Evolutionary conservation across 2,329 filamentous ascomycete species (phyloP), one percentile per base, ranked within the genome.

Genomic region (Colletotrichum noveboracense): DNA sequence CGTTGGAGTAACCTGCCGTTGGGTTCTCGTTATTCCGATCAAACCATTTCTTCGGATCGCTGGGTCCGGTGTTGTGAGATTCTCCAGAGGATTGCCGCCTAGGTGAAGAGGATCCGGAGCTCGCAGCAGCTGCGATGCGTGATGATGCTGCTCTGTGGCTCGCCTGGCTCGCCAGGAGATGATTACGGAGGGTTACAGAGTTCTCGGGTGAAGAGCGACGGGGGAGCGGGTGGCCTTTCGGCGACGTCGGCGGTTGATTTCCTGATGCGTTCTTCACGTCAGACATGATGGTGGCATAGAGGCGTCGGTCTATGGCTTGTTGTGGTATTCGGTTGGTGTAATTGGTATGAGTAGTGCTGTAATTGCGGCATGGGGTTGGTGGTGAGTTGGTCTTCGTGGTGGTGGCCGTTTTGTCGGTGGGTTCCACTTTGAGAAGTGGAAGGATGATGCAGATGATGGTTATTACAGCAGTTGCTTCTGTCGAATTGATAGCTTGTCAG

Each of bases 41-140:
- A 71, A 91, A 91, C 90, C 90, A 92, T 43, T 83, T 86, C 43
- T 85, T 88, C 1, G 89, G 85, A 67, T 91, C 89, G 77, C 88
- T 90, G 6, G 85, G 81, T 5, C 84, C 83, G 0, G 89, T 90
- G 26, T 86, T 84, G 61, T 88, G 84, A 43, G 88, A 91, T 14
- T 89, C 88, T 14, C 84, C 87, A 0, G 89, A 90, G 0, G 88
- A 90, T 36, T 88, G 83, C 26, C 84, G 79, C 28, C 84, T 80
- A 0, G 82, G 78, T 0, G 79, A 80, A 7, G 71, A 60, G 28
- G 72, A 71, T n/a, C 77, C 76, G 13, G 64, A 65, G 10, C 77
- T n/a, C n/a, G n/a, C n/a, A n/a, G n/a, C n/a, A n/a, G n/a, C n/a
- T n/a, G n/a, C n/a, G n/a, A n/a, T n/a, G n/a, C n/a, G 75, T 18